Percentiles rank a stretch among this genome's conserved stretches.
phyloP scores from a whole-genome alignment of 225 moss, liverwort and hornwort genomes.

The Physcomitrellopsis africana region DNA sequence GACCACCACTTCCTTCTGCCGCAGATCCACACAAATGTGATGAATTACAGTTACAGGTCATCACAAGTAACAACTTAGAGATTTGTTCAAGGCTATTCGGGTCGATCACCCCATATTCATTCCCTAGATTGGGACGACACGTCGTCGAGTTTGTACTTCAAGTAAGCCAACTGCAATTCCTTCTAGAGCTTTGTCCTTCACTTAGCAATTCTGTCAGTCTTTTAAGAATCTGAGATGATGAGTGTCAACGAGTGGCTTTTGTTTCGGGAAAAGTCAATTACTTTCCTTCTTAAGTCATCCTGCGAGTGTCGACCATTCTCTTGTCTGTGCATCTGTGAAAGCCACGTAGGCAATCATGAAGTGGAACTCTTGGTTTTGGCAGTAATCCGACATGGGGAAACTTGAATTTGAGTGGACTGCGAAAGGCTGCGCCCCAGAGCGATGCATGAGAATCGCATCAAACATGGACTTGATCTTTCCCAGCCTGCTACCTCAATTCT shows the following conservation, averaged over 20 bases:
- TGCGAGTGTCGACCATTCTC: neutral
- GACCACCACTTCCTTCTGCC: neutral
- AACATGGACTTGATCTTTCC: constrained; percentile 29
- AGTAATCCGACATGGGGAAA: constrained; percentile 31
- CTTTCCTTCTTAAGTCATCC: neutral
- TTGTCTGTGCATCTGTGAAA: neutral
- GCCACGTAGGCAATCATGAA: neutral
- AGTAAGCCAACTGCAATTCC: neutral
- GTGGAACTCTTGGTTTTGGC: neutral
- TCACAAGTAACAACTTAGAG: neutral
- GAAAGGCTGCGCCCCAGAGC: constrained; percentile 35
- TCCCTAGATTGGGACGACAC: neutral
- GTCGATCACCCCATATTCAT: neutral
- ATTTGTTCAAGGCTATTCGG: constrained; percentile 9
- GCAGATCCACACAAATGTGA: neutral
- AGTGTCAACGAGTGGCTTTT: too few species aligned
- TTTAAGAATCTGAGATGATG: neutral
- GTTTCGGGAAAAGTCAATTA: neutral
- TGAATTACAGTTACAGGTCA: neutral
- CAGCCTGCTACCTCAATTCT: constrained; percentile 41
- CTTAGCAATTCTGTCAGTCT: constrained; percentile 2
- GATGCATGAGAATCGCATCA: constrained; percentile 40
- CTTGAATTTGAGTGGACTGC: constrained; percentile 34
- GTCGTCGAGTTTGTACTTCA: neutral
- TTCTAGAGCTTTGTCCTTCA: neutral